Evolutionary conservation across 345 rosid species (phyloP), one percentile per base, ranked within the genome.

Genomic region (Melaleuca quinquenervia): DNA sequence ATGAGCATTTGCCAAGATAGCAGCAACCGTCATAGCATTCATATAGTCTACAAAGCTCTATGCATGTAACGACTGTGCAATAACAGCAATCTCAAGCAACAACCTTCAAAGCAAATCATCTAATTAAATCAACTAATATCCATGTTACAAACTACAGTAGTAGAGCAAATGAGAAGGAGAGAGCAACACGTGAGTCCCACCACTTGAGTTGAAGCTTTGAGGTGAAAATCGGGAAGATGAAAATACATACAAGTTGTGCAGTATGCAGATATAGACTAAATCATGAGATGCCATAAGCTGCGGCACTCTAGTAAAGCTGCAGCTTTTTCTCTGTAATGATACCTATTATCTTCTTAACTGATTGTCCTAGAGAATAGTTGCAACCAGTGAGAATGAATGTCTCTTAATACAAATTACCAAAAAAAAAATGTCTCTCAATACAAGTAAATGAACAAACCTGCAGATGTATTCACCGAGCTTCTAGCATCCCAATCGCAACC

Each of bases 401-500:
- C 36, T 83, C 26, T 83, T 20, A 11, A 22, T 52, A 51, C 52
- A 32, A 55, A n/a, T n/a, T n/a, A n/a, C n/a, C n/a, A n/a, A n/a
- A n/a, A n/a, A n/a, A n/a, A n/a, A 10, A 32, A 52, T 83, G n/a
- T 16, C 36, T 83, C 26, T 83, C 10, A 11, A 22, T 52, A 51
- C 52, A 32, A 55, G 6, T 16, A 41, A 82, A 82, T 9, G 27
- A 83, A 74, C 91, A 29, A 44, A 90, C 94, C 93, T 90, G 93
- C 82, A 74, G 89, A 84, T 51, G 88, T 76, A 86, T 52, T 50
- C 44, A 82, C 50, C 52, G 89, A 74, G 84, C 45, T 86, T 62
- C 89, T 27, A 80, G 85, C 83, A 85, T 85, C 90, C 84, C 87
- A 83, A 85, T 85, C 8, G 84, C 89, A 52, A 85, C 13, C 62